Base-by-base conservation (phyloP, 169 alveolate species). In the Plasmodium relictum region DNA sequence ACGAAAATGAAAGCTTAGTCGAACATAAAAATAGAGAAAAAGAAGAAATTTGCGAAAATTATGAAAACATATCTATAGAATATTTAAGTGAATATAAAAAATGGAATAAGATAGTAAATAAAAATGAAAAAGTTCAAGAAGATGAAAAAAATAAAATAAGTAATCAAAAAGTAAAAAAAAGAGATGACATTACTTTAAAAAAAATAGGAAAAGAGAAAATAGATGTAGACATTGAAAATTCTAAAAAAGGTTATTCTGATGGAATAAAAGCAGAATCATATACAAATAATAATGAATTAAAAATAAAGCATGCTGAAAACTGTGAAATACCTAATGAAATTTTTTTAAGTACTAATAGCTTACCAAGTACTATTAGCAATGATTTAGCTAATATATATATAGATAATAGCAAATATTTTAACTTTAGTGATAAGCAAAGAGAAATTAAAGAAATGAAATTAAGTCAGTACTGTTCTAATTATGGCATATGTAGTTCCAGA, bases 401-500 rank as follows among this genome's bases (percentile, higher is more conserved):
- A 22, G 88, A 86, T 63, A 86, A 86, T 71, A 86, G 88, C 42
- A 56, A 86, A 48, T 16, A 70, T 48, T 86, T 86, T 62, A 24
- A 22, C 22, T 59, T 42, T 1, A 31, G 44, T 54, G 48, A 6
- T 12, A 56, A 37, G 54, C 14, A 56, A 45, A 42, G 22, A 24
- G 31, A 61, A 50, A 26, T n/a, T 22, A 20, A 12, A 10, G 61
- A 3, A 16, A 86, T 72, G 63, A 83, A 83, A 31, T 6, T 86
- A 58, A 58, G 42, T 12, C 88, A 86, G 50, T 71, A 72, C 26
- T 86, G 92, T 41, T 58, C 88, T 16, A n/a, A 86, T n/a, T 20
- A 58, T 50, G 92, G 88, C 0, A 22, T 86, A 22, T 86, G 92
- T 56, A 86, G 92, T 65, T 86, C 92, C 16, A 58, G 92, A 42